These are phyloP conservation scores for Fusarium continuum DNA, from an alignment of 2,329 filamentous ascomycete species.

Conservation along the genomic window DNA sequence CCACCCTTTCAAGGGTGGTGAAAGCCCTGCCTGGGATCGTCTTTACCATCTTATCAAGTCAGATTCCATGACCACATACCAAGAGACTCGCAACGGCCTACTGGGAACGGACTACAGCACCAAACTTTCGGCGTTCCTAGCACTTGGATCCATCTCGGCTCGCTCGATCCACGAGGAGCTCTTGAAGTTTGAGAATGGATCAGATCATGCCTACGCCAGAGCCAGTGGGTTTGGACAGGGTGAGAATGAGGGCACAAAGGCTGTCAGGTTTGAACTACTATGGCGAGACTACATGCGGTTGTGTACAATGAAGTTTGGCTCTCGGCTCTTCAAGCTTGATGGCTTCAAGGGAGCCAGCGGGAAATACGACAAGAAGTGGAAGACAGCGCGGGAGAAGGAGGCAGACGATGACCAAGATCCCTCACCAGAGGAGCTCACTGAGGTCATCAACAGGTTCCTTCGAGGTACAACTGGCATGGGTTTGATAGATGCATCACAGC, in stretches of 20 bases:
- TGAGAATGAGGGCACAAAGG: conserved; percentile 75
- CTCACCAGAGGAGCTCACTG: conserved; percentile 54
- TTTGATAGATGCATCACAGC: conserved; percentile 79
- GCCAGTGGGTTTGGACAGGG: conserved; percentile 71
- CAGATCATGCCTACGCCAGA: conserved; percentile 50
- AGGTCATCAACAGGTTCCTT: conserved; percentile 66
- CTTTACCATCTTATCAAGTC: conserved; percentile 68
- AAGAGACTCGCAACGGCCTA: conserved; percentile 75
- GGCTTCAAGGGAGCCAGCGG: conserved; percentile 66
- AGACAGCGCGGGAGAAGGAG: conserved; percentile 50
- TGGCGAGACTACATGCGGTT: conserved; percentile 87
- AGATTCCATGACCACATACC: conserved; percentile 71
- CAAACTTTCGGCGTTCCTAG: conserved; percentile 77
- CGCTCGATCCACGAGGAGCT: conserved; percentile 77
- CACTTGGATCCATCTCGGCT: conserved; percentile 76
- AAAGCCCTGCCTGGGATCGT: conserved; percentile 66
- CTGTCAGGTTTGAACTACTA: conserved; percentile 76
- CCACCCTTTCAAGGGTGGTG: conserved; percentile 75
- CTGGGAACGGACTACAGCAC: conserved; percentile 77
- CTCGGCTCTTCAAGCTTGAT: conserved; percentile 68
- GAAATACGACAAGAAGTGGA: conserved; percentile 59
- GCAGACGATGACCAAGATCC: conserved; percentile 51
- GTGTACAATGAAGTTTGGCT: conserved; percentile 74
- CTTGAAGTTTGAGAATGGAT: conserved; percentile 73
- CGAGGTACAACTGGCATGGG: conserved; percentile 77